phyloP scores from a whole-genome alignment of 2,329 filamentous ascomycete genomes.

The Claviceps digitariae region DNA sequence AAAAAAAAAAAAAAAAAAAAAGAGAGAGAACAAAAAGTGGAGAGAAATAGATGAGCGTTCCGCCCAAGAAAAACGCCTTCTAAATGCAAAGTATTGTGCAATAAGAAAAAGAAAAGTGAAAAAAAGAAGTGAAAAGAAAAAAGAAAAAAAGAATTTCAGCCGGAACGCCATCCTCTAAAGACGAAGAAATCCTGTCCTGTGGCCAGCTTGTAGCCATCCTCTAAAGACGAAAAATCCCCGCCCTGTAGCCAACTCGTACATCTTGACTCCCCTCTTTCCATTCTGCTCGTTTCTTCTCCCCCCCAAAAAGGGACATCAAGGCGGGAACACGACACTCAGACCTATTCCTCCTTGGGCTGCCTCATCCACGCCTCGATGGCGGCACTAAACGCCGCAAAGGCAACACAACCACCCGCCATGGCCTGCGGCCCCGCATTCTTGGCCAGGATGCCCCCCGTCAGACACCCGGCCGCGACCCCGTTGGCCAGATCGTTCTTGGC shows the following conservation, averaged over 20 bases:
- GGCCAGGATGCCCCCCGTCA: constrained; percentile 81
- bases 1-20: too few species aligned
- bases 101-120: too few species aligned
- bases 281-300: too few species aligned
- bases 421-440: constrained; percentile 82
- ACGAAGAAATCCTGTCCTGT: neutral
- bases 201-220: neutral
- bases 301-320: neutral
- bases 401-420: constrained; percentile 72
- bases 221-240: too few species aligned
- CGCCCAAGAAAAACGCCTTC: neutral
- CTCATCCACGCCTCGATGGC: constrained; percentile 90
- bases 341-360: constrained; percentile 51
- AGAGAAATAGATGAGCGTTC: neutral
- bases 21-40: too few species aligned
- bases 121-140: too few species aligned
- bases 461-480: constrained; percentile 73
- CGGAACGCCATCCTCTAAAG: neutral
- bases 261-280: too few species aligned
- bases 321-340: neutral
- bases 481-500: constrained; percentile 92
- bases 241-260: neutral
- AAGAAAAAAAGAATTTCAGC: too few species aligned
- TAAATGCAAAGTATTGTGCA: neutral
- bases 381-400: constrained; percentile 84